A percentile compares a stretch with the other conserved stretches of the same genome.
These are phyloP conservation scores for Pleurostoma richardsiae DNA, from an alignment of 2,329 filamentous ascomycete genomes.

Conservation along the genomic window DNA sequence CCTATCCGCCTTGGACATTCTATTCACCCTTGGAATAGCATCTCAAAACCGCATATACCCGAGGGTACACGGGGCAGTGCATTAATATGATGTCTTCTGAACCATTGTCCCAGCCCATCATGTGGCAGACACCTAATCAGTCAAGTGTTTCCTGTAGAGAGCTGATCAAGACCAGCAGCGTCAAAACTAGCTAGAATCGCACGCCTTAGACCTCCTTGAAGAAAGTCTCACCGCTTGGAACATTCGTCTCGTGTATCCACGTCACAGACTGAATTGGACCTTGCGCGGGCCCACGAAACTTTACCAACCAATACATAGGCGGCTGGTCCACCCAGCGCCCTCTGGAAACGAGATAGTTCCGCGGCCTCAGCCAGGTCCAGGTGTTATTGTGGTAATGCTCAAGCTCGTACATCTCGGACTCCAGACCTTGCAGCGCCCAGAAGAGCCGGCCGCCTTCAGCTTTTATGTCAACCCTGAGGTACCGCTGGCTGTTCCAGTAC, in stretches of 20 bases:
- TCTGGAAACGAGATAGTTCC: not conserved
- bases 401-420: not conserved
- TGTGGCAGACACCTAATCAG: no score
- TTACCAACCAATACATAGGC: not conserved
- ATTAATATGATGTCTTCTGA: no score
- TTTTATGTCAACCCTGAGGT: not conserved
- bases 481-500: not conserved
- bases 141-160: no score
- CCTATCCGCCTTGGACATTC: no score
- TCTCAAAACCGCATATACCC: no score
- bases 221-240: not conserved
- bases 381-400: not conserved
- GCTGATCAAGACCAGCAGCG: no score
- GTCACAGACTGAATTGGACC: not conserved
- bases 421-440: not conserved
- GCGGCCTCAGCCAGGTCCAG: conserved; percentile 17
- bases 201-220: not conserved
- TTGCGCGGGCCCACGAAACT: not conserved
- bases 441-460: not conserved
- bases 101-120: no score
- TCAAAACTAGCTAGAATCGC: no score
- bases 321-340: not conserved
- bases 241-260: not conserved
- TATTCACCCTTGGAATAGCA: no score
- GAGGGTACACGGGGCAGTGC: no score